Evolutionary conservation across 176 grass and related monocot species (phyloP).

Genomic region (Raddia guianensis): DNA sequence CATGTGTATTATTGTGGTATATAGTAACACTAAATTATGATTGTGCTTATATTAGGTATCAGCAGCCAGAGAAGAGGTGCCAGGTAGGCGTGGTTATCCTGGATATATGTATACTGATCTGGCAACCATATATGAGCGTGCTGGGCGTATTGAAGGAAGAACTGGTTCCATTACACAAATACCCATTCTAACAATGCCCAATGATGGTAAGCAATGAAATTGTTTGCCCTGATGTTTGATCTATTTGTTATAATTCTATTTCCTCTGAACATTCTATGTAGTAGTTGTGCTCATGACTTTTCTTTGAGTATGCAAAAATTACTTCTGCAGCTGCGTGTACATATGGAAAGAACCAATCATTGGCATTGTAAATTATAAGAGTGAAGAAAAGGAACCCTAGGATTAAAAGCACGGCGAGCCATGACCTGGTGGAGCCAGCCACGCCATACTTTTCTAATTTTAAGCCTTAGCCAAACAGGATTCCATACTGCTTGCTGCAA

Average conservation of each 20-base stretch:
- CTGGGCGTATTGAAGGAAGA: conserved; percentile 99
- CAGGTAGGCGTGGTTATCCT: conserved; percentile 99
- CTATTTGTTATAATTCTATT: background rate
- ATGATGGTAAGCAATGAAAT: conserved; percentile 68
- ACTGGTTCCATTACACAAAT: conserved; percentile 99
- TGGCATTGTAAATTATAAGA: too few relatives aligned
- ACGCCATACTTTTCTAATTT: too few relatives aligned
- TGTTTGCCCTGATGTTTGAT: background rate
- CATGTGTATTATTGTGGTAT: background rate
- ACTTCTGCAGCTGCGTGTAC: background rate
- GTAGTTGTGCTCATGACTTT: background rate
- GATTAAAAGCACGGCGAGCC: too few relatives aligned
- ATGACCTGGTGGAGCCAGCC: too few relatives aligned
- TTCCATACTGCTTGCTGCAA: too few relatives aligned
- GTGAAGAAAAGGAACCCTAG: too few relatives aligned
- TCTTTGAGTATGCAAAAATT: background rate
- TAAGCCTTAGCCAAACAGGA: too few relatives aligned
- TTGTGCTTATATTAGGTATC: conserved; percentile 67
- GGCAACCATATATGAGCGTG: conserved; percentile 98
- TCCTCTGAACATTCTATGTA: conserved; percentile 5
- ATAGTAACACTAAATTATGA: background rate
- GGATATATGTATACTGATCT: conserved; percentile 99
- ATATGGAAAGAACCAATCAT: too few relatives aligned
- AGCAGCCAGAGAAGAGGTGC: conserved; percentile 97
- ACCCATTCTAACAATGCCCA: conserved; percentile 99